Base-by-base conservation (phyloP, 1,139 yeast genomes). In the Petasospora rhodanensis region DNA sequence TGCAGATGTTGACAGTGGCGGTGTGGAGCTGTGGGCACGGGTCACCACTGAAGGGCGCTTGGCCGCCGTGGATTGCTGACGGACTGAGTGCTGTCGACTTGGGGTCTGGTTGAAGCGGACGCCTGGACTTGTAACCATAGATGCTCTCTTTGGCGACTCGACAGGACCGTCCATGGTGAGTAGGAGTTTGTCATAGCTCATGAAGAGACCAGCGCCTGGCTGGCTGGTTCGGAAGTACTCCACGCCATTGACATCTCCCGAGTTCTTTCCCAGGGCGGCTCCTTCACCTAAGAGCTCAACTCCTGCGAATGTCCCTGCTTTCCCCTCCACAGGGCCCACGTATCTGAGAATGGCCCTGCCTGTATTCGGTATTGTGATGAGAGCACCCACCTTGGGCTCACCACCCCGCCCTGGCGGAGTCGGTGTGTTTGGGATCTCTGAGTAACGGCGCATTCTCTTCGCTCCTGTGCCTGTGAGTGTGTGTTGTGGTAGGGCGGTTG, bases 251-350 rank as follows among this genome's bases (percentile, higher is more conserved):
- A 76, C 73, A 18, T 67, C 64, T 7, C 98, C 98, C 46, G 75
- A 71, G 52, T 91, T 87, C 54, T 84, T 82, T 10, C 98, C 98
- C 30, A 76, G 66, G 5, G 51, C 51, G 2, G 68, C 62, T 14
- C 80, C 79, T 5, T 81, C 74, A 3, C 85, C 89, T 9, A 71
- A 51, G 29, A 91, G 63, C 54, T 91, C 96, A 5, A 91, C 70
- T 1, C 98, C 98, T 5, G 89, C 96, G 61, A 80, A 91, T n/a
- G 68, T 63, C 0, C 96, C 96, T 6, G 62, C 58, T 50, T 84
- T 86, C 18, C 81, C 82, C 20, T 76, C 72, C 15, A 91, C 85
- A 2, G 73, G 63, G 1, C 97, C 97, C 17, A 78, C 66, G 56
- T 74, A 91, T 43, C 78, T 67, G 32, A 91, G 64, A 12, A 78